Percentiles rank a stretch among this genome's conserved stretches.
phyloP scores from a whole-genome alignment of 805 yeast species.

The Lachancea sp. region DNA sequence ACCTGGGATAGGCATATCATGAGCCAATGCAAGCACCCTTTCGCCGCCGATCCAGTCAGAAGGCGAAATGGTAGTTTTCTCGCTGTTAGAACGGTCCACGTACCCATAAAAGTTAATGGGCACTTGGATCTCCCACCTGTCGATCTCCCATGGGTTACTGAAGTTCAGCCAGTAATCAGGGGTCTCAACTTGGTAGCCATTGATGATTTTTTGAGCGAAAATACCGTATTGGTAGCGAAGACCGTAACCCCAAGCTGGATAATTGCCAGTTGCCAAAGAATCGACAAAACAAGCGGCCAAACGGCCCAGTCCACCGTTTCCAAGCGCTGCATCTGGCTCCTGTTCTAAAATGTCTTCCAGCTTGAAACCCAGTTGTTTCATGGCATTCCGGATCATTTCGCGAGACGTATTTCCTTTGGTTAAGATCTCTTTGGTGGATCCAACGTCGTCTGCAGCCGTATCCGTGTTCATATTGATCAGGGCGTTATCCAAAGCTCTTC shows the following conservation, averaged over 20 bases:
- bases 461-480: slow-evolving; percentile 65
- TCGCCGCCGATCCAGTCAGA: slow-evolving; percentile 87
- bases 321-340: slow-evolving; percentile 92
- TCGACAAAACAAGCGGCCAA: slow-evolving; percentile 92
- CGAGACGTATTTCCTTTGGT: slow-evolving; percentile 32
- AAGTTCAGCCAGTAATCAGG: slow-evolving; percentile 92
- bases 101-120: slow-evolving; percentile 88
- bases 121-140: slow-evolving; percentile 76
- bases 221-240: slow-evolving; percentile 90
- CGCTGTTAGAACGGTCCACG: slow-evolving; percentile 50
- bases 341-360: slow-evolving; percentile 77
- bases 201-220: slow-evolving; percentile 79
- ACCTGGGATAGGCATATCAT: slow-evolving; percentile 91
- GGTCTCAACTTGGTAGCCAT: slow-evolving; percentile 89
- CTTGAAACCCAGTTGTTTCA: slow-evolving; percentile 75
- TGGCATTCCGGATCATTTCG: slow-evolving; percentile 47
- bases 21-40: slow-evolving; percentile 81
- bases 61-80: slow-evolving; percentile 45
- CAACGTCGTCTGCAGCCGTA: slow-evolving; percentile 3
- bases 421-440: slow-evolving; percentile 7
- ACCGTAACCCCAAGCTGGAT: slow-evolving; percentile 97
- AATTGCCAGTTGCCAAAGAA: slow-evolving; percentile 76
- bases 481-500: slow-evolving; percentile 92
- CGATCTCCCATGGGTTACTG: slow-evolving; percentile 91
- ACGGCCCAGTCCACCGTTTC: slow-evolving; percentile 94